Percentiles rank a stretch among this genome's conserved stretches.
These are phyloP conservation scores for Leishmania tropica DNA, from an alignment of 208 protist species.

Conservation along the genomic window DNA sequence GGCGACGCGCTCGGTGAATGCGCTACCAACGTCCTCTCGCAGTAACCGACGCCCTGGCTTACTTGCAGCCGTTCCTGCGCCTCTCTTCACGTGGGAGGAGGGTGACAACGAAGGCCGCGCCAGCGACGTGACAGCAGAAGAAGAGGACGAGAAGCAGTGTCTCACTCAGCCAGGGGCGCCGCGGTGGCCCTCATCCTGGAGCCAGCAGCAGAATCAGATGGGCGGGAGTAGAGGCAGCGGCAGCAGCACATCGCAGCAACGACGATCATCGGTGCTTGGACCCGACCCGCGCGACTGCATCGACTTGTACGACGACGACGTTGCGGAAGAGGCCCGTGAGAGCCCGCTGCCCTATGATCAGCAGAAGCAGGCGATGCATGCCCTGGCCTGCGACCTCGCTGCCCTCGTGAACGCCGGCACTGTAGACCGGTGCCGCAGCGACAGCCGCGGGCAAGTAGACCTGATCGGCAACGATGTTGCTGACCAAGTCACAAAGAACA, in stretches of 20 bases:
- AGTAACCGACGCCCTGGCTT: constrained; percentile 12
- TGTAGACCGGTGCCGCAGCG: constrained; percentile 26
- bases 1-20: constrained; percentile 1
- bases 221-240: constrained; percentile 17
- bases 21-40: not conserved
- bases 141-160: not conserved
- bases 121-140: not conserved
- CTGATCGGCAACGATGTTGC: constrained; percentile 7
- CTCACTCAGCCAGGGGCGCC: not conserved
- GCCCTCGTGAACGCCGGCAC: constrained; percentile 28
- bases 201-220: not conserved
- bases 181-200: not conserved
- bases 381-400: constrained; percentile 11
- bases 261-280: constrained; percentile 21
- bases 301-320: constrained; percentile 13
- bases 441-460: constrained; percentile 26
- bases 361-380: not conserved
- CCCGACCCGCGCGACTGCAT: constrained; percentile 33
- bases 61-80: constrained; percentile 11
- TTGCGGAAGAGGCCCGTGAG: constrained; percentile 12
- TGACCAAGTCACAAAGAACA: not conserved
- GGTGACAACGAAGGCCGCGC: not conserved
- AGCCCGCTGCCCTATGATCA: constrained; percentile 9
- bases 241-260: constrained; percentile 3
- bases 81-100: constrained; percentile 7